A percentile compares a stretch with the other conserved stretches of the same genome.
These are phyloP conservation scores for Globisporangium rhizosaccharum DNA, from an alignment of 352 stramenopile genomes.

Conservation along the genomic window DNA sequence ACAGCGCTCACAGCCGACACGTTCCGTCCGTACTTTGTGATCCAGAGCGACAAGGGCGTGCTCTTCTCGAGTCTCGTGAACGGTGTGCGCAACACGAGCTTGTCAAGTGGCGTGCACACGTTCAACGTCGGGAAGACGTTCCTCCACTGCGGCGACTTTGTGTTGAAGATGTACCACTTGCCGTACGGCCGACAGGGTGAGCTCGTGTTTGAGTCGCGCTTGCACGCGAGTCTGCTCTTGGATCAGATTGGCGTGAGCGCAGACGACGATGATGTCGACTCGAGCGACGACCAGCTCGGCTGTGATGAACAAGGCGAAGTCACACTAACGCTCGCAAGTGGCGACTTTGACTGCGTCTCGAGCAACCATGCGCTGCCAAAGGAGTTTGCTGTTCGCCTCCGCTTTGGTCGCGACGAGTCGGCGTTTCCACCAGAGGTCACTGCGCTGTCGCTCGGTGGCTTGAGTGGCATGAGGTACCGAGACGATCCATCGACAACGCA, in stretches of 20 bases:
- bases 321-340: constrained; percentile 52
- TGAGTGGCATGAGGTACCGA: constrained; percentile 18
- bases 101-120: constrained; percentile 45
- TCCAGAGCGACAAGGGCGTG: constrained; percentile 83
- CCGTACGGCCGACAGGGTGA: constrained; percentile 81
- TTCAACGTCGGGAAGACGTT: constrained; percentile 69
- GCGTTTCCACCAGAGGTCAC: constrained; percentile 40
- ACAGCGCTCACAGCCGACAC: constrained; percentile 12
- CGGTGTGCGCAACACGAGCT: constrained; percentile 59
- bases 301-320: constrained; percentile 29
- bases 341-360: constrained; percentile 83
- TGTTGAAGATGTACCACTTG: constrained; percentile 86
- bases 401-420: constrained; percentile 41
- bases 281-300: constrained; percentile 3
- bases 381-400: constrained; percentile 55
- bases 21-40: constrained; percentile 81
- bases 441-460: constrained; percentile 14
- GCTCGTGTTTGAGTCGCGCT: constrained; percentile 68
- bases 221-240: constrained; percentile 70
- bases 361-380: constrained; percentile 59
- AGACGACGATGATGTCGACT: constrained; percentile 17
- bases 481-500: background rate
- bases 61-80: constrained; percentile 86
- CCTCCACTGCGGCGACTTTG: constrained; percentile 55
- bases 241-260: constrained; percentile 27